Evolutionary conservation across 78 protist species (phyloP), one percentile per base, ranked within the genome.

Genomic region (Cavenderia fasciculata): DNA sequence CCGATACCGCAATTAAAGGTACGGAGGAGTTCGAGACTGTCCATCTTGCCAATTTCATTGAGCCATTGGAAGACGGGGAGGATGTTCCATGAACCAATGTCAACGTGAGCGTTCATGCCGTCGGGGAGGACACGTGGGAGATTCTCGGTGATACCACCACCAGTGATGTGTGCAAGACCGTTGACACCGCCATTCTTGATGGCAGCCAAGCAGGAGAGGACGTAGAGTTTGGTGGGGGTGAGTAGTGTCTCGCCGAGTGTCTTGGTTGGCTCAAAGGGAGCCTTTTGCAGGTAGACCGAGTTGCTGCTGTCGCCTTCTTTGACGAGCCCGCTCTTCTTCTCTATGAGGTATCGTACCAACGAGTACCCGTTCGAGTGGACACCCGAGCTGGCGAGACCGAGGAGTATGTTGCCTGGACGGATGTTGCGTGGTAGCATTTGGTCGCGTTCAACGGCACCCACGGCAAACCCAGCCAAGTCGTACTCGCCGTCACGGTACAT

Each of bases 381-480:
- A 41, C 97, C 97, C 0, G 95, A 91, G 23, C 94, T 87, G 8
- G 95, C 77, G 16, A 95, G 43, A 14, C 94, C 97, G 18, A 95
- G n/a, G 44, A 95, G 12, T 23, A 93, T 82, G 34, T 95, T 93
- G 1, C 97, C 94, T 11, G 19, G 63, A 4, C 38, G 14, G 46
- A 84, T 57, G 19, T 79, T 90, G 11, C 6, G 0, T 44, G 96
- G 98, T 23, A 96, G 84, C 56, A 94, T 16, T 43, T 49, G 41
- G 0, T 4, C 29, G 18, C 98, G 86, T 41, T 92, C 95, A 31
- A 85, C 95, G 0, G 95, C 98, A 61, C 96, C 98, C 8, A 96
- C 98, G 4, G 95, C 73, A 44, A 96, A 96, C n/a, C 98, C 98
- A 23, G 98, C 98, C 0, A 96, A 75, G 65, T 96, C 98, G 73